These are phyloP conservation scores for Citrus sp. DNA, from an alignment of 345 rosid species.

Conservation along the genomic window DNA sequence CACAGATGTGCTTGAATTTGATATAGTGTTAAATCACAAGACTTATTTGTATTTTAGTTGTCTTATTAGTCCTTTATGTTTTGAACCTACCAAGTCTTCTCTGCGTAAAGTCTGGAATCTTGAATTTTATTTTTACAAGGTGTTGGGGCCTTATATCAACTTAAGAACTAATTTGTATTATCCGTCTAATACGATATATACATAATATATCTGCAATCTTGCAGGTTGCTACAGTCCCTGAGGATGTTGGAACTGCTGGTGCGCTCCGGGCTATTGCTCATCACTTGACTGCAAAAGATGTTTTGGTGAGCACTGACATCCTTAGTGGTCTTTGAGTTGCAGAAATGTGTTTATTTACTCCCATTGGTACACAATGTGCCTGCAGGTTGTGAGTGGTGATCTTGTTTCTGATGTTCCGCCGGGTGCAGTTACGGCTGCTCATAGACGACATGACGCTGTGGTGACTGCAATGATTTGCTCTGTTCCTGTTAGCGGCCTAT, in stretches of 20 bases:
- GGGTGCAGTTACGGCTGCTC: constrained; percentile 89
- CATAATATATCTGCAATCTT: constrained; percentile 4
- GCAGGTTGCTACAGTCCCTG: constrained; percentile 90
- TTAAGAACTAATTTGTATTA: background rate
- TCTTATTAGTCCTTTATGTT: too few species aligned
- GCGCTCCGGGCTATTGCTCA: constrained; percentile 88
- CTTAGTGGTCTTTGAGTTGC: constrained; percentile 16
- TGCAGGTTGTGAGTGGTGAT: constrained; percentile 94
- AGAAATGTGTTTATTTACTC: background rate
- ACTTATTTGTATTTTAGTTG: too few species aligned
- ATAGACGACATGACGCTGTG: constrained; percentile 84
- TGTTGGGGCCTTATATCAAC: background rate
- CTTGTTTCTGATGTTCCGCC: constrained; percentile 96
- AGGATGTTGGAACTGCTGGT: constrained; percentile 92
- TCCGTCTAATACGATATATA: background rate
- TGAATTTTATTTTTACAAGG: too few species aligned
- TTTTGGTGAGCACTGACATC: constrained; percentile 58
- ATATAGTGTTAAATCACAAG: too few species aligned
- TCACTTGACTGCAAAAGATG: constrained; percentile 85
- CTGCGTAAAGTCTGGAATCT: too few species aligned
- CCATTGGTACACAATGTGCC: constrained; percentile 16
- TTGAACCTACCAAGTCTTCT: too few species aligned
- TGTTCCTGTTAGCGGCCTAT: constrained; percentile 73
- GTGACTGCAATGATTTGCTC: constrained; percentile 92
- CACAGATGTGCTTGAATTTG: too few species aligned